Conservation (phyloP, 352 stramenopile genomes). For the Thalassiosira livingstoniorum region DNA sequence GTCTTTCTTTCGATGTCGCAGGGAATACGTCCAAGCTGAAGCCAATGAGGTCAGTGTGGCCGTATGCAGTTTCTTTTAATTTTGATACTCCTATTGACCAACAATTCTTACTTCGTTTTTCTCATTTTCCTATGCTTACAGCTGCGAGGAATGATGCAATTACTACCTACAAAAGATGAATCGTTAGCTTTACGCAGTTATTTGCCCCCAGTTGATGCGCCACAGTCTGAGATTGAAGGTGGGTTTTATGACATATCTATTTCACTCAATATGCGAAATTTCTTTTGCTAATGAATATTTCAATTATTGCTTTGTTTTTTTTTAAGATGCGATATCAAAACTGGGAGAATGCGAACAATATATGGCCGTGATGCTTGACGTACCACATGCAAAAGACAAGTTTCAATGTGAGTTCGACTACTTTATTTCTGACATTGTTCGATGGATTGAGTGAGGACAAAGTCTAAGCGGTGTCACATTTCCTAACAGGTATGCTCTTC, state of each 20-base stretch:
- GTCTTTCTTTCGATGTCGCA: neutral
- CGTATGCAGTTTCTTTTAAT: neutral
- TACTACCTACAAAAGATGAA: constrained; percentile 66
- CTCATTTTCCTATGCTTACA: neutral
- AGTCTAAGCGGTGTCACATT: too few relatives aligned
- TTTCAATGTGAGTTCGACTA: too few relatives aligned
- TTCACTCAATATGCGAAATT: too few relatives aligned
- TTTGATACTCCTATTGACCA: too few relatives aligned
- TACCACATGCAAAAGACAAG: constrained; percentile 57
- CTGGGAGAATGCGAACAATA: constrained; percentile 63
- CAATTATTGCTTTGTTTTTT: neutral
- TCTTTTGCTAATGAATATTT: too few relatives aligned
- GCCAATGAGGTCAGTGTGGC: constrained; percentile 53
- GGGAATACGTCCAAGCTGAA: constrained; percentile 62
- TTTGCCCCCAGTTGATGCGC: constrained; percentile 50
- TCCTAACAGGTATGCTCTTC: too few relatives aligned
- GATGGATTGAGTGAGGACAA: too few relatives aligned
- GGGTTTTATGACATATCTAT: too few relatives aligned
- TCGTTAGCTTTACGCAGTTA: constrained; percentile 56
- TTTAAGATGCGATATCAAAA: constrained; percentile 45
- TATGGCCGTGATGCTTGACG: constrained; percentile 63
- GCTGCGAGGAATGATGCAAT: constrained; percentile 60
- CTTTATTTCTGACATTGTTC: too few relatives aligned
- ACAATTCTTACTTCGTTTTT: neutral
- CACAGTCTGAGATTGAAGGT: constrained; percentile 56